phyloP scores from a whole-genome alignment of 1,139 yeast genomes.

The Candida neerlandica region DNA sequence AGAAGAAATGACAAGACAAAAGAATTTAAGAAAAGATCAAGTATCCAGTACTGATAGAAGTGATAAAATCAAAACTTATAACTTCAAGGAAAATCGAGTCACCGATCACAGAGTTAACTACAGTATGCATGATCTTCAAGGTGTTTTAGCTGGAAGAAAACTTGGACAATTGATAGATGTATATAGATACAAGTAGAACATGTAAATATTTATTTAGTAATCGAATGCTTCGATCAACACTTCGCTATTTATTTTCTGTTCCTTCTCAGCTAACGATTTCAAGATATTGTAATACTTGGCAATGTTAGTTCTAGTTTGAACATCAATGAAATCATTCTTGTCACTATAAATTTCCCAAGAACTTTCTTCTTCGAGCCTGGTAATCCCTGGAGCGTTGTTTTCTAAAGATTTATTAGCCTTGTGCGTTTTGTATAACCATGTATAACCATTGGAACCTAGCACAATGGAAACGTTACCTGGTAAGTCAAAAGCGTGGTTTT shows the following conservation, averaged over 20 bases:
- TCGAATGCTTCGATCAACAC: slow-evolving; percentile 6
- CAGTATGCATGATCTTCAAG: slow-evolving; percentile 77
- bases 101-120: slow-evolving; percentile 92
- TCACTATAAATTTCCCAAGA: slow-evolving; percentile 96
- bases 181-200: slow-evolving; percentile 4
- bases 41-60: slow-evolving; percentile 88
- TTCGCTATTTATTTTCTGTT: slow-evolving; percentile 3
- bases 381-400: slow-evolving; percentile 52
- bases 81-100: slow-evolving; percentile 87
- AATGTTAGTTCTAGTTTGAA: slow-evolving; percentile 67
- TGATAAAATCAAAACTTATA: slow-evolving; percentile 92
- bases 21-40: slow-evolving; percentile 73
- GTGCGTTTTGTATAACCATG: slow-evolving; percentile 84
- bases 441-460: slow-evolving; percentile 90
- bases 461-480: slow-evolving; percentile 92
- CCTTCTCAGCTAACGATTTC: slow-evolving; percentile 59
- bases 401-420: slow-evolving; percentile 24
- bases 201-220: slow-evolving; percentile 1
- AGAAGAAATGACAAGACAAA: slow-evolving; percentile 65
- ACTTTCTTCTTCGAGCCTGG: slow-evolving; percentile 89
- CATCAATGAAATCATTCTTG: slow-evolving; percentile 71
- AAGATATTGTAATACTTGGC: slow-evolving; percentile 85
- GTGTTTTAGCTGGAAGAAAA: slow-evolving; percentile 72
- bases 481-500: slow-evolving; percentile 80
- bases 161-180: slow-evolving; percentile 57